These are phyloP conservation scores for Backusella mclennaniae DNA, from an alignment of 192 early-diverging fungal genomes.

Conservation along the genomic window DNA sequence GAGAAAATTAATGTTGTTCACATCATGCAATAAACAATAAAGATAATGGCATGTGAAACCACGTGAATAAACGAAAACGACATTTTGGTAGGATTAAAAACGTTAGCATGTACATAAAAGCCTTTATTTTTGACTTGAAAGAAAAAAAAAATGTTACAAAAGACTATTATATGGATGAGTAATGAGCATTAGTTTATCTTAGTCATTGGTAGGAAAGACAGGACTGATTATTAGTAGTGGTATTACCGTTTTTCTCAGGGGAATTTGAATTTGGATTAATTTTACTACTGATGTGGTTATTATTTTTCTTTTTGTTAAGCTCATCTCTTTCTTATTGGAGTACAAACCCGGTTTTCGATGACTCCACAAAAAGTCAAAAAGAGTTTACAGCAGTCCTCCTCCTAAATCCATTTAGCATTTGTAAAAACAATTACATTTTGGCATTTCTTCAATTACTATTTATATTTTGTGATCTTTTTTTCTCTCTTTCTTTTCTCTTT, in stretches of 20 bases:
- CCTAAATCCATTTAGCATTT: conserved; percentile 4
- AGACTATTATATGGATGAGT: background rate
- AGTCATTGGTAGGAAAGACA: background rate
- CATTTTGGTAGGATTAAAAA: conserved; percentile 5
- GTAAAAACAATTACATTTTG: conserved; percentile 12
- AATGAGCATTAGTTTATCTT: background rate
- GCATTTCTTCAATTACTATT: background rate
- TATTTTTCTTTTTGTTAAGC: background rate
- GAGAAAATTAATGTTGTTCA: background rate
- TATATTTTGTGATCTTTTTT: background rate
- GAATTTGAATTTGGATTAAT: conserved; percentile 9
- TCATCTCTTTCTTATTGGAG: background rate
- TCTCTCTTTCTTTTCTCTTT: conserved; percentile 1
- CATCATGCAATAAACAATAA: conserved; percentile 9
- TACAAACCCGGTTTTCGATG: conserved; percentile 3
- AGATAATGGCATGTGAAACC: conserved; percentile 4
- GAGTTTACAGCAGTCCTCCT: background rate
- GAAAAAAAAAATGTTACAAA: background rate
- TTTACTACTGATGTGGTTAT: background rate
- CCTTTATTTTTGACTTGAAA: background rate
- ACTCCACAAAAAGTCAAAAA: conserved; percentile 8
- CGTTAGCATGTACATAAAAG: background rate
- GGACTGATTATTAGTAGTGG: background rate
- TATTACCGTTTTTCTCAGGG: background rate
- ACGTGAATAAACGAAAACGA: conserved; percentile 3